Evolutionary conservation across 164 flowering plant genomes (phyloP), one percentile per base, ranked within the genome.

Genomic region (Buxus sempervirens): DNA sequence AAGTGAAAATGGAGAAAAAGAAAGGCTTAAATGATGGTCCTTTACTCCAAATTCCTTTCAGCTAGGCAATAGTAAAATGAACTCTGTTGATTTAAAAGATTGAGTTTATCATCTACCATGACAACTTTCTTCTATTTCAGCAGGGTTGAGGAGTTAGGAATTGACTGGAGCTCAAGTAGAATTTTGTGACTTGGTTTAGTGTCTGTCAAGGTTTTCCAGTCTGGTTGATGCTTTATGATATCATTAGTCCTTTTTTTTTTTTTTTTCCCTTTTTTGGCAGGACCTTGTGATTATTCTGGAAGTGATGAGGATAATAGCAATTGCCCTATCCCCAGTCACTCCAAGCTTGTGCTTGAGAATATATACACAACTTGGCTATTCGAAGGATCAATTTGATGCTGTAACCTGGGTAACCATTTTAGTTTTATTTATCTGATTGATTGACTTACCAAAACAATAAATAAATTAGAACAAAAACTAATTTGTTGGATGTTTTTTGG

Each of bases 211-310:
- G 5, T 42, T 56, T 27, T 18, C 26, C 21, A 21, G 14, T 48
- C 45, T 60, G 15, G 28, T 42, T 73, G 14, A 14, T 55, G 23
- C 27, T 32, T 42, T 7, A n/a, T n/a, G 49, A 25, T 69, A 59
- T 27, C 41, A 27, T 55, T 45, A 62, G 6, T 63, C 1, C 38
- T 20, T 12, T 18, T 60, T n/a, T n/a, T n/a, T n/a, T n/a, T n/a
- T n/a, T n/a, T n/a, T n/a, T n/a, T n/a, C n/a, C n/a, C 16, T 53
- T 1, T 36, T 68, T 36, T 63, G 41, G 65, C 85, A 95, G 98
- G 96, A 91, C 77, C 88, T 95, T 22, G 96, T 95, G 48, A 79
- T 89, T 59, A 81, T 95, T 78, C 65, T 95, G 74, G 97, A 95
- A 82, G 85, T 90, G n/a, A 74, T 90, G 86, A 82, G 98, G 72